A percentile compares a stretch with the other conserved stretches of the same genome.
Evolutionary conservation across 169 alveolate genomes (phyloP).

Genomic region (Amoebophrya sp.): DNA sequence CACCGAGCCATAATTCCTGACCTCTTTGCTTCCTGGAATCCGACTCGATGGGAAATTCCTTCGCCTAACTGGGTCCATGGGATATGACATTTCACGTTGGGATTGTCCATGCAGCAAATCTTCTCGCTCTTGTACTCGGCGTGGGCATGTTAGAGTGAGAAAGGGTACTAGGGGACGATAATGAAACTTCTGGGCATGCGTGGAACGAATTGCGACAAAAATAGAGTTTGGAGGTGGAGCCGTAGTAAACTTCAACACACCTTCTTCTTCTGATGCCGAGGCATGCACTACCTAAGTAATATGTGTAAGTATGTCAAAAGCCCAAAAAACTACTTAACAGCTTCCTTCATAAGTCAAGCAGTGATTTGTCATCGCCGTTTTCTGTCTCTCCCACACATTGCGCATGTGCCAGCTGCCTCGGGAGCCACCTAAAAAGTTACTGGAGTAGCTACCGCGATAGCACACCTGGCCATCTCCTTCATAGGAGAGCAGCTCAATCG

Average conservation of each 20-base stretch:
- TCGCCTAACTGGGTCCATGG: not conserved
- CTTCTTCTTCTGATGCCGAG: no score
- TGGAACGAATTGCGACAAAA: no score
- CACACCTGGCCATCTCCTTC: not conserved
- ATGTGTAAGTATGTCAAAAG: no score
- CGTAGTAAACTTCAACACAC: no score
- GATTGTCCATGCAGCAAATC: not conserved
- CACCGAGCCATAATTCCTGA: no score
- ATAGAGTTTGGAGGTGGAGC: no score
- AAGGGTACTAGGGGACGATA: no score
- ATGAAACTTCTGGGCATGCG: no score
- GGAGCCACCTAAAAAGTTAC: not conserved
- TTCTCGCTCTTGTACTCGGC: not conserved
- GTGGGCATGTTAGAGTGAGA: no score
- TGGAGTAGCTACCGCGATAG: not conserved
- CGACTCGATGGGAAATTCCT: not conserved
- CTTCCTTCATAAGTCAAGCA: not conserved
- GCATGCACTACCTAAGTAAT: no score
- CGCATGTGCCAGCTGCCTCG: not conserved
- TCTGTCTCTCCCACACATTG: not conserved
- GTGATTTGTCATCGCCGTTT: not conserved
- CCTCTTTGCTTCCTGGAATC: not conserved
- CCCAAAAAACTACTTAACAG: no score
- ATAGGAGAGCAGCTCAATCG: not conserved
- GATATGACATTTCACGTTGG: not conserved